A percentile compares a stretch with the other conserved stretches of the same genome.
phyloP scores from a whole-genome alignment of 1,284 basidiomycete species.

The Cutaneotrichosporon mucoides region DNA sequence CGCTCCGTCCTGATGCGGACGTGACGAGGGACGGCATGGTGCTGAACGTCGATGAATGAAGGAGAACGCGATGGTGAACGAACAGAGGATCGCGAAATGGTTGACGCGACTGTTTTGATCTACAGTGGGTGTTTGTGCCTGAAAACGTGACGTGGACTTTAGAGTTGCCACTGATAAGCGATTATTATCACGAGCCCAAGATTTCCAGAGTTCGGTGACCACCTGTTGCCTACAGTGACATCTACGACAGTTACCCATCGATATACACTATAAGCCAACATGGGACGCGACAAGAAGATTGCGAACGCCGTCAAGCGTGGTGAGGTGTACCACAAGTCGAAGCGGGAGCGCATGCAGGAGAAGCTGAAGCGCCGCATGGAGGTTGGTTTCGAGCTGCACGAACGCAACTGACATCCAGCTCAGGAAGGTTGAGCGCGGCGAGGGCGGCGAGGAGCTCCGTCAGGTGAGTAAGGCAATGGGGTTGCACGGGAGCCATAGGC shows the following conservation, averaged over 20 bases:
- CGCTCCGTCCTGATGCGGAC: background rate
- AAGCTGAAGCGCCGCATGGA: slow-evolving; percentile 78
- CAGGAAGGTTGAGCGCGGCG: slow-evolving; percentile 41
- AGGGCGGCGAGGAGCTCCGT: slow-evolving; percentile 39
- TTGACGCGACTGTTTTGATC: slow-evolving; percentile 16
- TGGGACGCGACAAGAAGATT: slow-evolving; percentile 54
- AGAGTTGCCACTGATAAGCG: background rate
- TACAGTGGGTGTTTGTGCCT: background rate
- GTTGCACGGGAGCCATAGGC: background rate
- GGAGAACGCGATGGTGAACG: too few species aligned
- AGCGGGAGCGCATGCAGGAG: slow-evolving; percentile 71
- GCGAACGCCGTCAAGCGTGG: slow-evolving; percentile 82
- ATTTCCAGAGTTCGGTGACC: background rate
- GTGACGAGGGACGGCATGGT: slow-evolving; percentile 27
- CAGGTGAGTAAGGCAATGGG: slow-evolving; percentile 22
- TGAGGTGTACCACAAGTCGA: slow-evolving; percentile 67
- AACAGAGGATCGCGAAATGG: background rate
- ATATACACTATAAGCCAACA: slow-evolving; percentile 9
- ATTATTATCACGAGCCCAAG: background rate
- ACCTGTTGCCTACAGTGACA: too few species aligned
- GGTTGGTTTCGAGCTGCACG: slow-evolving; percentile 50
- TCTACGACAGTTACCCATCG: too few species aligned
- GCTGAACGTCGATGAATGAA: background rate
- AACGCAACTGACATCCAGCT: slow-evolving; percentile 22
- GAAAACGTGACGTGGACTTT: background rate